A percentile compares a stretch with the other conserved stretches of the same genome.
Evolutionary conservation across 768 basidiomycete species (phyloP).

Genomic region (Rhizopogon salebrosus): DNA sequence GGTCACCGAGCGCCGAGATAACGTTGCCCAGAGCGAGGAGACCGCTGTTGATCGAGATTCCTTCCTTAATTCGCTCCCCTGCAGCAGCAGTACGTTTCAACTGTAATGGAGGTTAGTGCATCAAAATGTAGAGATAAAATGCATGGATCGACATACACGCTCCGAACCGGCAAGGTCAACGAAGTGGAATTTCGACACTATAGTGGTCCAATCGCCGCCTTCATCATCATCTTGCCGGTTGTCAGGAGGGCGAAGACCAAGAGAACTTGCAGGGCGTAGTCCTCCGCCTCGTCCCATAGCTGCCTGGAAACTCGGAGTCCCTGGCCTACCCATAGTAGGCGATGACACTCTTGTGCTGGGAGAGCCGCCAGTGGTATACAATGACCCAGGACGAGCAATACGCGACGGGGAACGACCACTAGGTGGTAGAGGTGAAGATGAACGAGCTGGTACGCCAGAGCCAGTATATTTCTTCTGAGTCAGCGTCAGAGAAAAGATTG

Average conservation of each 20-base stretch:
- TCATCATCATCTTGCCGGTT: slow-evolving; percentile 48
- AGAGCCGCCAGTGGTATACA: slow-evolving; percentile 43
- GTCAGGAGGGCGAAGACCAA: slow-evolving; percentile 64
- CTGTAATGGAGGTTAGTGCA: slow-evolving; percentile 34
- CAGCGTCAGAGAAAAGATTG: slow-evolving; percentile 95
- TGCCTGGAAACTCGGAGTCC: slow-evolving; percentile 72
- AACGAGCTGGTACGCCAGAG: slow-evolving; percentile 61
- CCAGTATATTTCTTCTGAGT: slow-evolving; percentile 86
- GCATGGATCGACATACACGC: slow-evolving; percentile 49
- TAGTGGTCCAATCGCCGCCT: slow-evolving; percentile 79
- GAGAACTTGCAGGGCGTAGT: slow-evolving; percentile 72
- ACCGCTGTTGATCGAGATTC: slow-evolving; percentile 98
- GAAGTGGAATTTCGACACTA: slow-evolving; percentile 96
- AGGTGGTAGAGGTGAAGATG: slow-evolving; percentile 72
- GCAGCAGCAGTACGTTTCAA: slow-evolving; percentile 94
- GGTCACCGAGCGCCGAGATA: slow-evolving; percentile 95
- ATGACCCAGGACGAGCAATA: slow-evolving; percentile 77
- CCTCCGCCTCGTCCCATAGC: slow-evolving; percentile 68
- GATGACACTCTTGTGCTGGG: slow-evolving; percentile 53
- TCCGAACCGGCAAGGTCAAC: slow-evolving; percentile 98
- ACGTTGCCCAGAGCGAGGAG: slow-evolving; percentile 96
- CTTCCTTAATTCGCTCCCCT: slow-evolving; percentile 96
- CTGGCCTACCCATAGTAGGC: slow-evolving; percentile 72
- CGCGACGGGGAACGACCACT: slow-evolving; percentile 73
- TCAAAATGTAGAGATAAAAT: background rate